A percentile compares a stretch with the other conserved stretches of the same genome.
Conservation (phyloP, 805 yeast genomes). For the Sugiyamaella mastotermitis region DNA sequence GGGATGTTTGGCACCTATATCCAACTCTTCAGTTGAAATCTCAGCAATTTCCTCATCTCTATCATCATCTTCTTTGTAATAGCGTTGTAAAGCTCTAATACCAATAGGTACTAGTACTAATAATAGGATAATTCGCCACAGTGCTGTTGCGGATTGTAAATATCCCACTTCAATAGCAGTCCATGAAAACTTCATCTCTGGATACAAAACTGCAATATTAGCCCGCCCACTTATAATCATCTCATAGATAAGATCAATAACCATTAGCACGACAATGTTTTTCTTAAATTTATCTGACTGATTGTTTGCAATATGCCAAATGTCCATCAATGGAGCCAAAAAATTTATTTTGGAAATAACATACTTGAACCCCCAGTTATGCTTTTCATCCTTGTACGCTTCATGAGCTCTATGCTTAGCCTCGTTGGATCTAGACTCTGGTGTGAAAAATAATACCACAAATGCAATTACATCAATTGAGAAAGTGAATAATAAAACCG, state of each 20-base stretch:
- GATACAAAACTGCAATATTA: conserved; percentile 22
- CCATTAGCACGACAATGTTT: conserved; percentile 13
- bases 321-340: conserved; percentile 1
- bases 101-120: conserved; percentile 23
- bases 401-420: conserved; percentile 1
- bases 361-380: too few species aligned
- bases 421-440: conserved; percentile 9
- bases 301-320: conserved; percentile 4
- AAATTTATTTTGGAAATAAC: background rate
- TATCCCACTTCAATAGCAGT: conserved; percentile 30
- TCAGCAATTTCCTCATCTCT: conserved; percentile 16
- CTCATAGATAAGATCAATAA: conserved; percentile 14
- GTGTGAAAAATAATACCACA: conserved; percentile 4
- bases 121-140: conserved; percentile 25
- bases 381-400: too few species aligned
- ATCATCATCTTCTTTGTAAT: conserved; percentile 16
- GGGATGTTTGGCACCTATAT: background rate
- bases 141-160: conserved; percentile 24
- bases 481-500: conserved; percentile 2
- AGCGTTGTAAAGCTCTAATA: conserved; percentile 15
- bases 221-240: conserved; percentile 15
- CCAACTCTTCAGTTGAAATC: background rate
- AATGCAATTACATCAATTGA: conserved; percentile 7
- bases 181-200: conserved; percentile 28
- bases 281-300: conserved; percentile 2